phyloP scores from a whole-genome alignment of 2,329 filamentous ascomycete species.

The Didymella keratinophila region DNA sequence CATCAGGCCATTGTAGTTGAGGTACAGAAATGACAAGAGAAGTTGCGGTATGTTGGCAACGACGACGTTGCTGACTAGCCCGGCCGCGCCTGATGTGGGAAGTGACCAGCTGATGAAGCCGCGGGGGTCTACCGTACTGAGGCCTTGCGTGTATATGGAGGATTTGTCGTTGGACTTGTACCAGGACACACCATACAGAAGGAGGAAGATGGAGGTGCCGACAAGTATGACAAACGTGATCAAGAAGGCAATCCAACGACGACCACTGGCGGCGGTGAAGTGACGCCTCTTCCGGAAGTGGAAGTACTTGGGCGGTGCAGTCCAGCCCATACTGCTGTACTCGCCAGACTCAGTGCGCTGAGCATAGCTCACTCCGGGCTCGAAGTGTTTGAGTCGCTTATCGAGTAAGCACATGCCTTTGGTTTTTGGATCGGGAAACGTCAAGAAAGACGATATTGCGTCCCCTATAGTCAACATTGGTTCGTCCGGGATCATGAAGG shows the following conservation, averaged over 20 bases:
- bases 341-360: background rate
- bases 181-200: too few relatives aligned
- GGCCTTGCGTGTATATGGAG: background rate
- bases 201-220: too few relatives aligned
- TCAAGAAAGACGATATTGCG: too few relatives aligned
- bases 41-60: slow-evolving; percentile 59
- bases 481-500: too few relatives aligned
- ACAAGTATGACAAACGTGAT: too few relatives aligned
- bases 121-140: slow-evolving; percentile 7
- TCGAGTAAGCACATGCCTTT: background rate
- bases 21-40: slow-evolving; percentile 57
- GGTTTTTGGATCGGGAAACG: too few relatives aligned
- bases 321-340: slow-evolving; percentile 6
- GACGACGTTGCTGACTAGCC: slow-evolving; percentile 33
- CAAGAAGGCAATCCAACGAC: too few relatives aligned
- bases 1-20: slow-evolving; percentile 24
- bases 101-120: slow-evolving; percentile 12
- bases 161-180: too few relatives aligned
- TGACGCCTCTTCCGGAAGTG: background rate
- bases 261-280: too few relatives aligned
- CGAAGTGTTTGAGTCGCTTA: slow-evolving; percentile 2
- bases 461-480: too few relatives aligned
- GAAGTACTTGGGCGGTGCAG: background rate
- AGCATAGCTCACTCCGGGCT: background rate
- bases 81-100: background rate